Conservation (phyloP, 495 filamentous ascomycete species). For the Pyronema domesticum region DNA sequence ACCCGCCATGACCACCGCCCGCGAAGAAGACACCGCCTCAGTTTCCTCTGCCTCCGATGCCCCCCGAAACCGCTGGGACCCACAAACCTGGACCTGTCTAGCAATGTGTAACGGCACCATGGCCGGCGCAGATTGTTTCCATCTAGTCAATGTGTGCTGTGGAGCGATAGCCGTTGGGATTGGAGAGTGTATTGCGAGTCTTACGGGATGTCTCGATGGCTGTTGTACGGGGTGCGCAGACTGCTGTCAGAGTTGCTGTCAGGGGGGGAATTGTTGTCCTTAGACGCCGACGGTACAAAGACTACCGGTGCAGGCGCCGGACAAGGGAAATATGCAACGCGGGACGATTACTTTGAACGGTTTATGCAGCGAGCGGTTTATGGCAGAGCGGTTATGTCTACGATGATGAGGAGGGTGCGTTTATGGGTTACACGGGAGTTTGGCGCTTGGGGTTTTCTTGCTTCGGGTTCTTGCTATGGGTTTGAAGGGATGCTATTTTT, state of each 20-base stretch:
- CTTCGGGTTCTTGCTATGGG: too few species aligned
- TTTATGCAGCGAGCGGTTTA: too few species aligned
- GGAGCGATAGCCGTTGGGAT: background rate
- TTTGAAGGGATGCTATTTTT: too few species aligned
- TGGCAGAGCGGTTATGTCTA: too few species aligned
- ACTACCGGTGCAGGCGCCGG: too few species aligned
- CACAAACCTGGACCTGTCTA: background rate
- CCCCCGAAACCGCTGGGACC: background rate
- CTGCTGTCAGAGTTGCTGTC: slow-evolving; percentile 4
- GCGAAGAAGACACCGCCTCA: background rate
- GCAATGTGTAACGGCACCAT: background rate
- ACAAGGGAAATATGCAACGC: too few species aligned
- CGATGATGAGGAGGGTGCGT: too few species aligned
- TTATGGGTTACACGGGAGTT: too few species aligned
- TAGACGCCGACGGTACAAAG: too few species aligned
- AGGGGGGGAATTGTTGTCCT: background rate
- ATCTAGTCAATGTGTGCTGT: slow-evolving; percentile 10
- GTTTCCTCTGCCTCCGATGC: background rate
- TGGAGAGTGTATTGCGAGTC: slow-evolving; percentile 3
- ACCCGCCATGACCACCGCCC: slow-evolving; percentile 1
- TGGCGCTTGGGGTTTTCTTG: too few species aligned
- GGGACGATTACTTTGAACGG: too few species aligned
- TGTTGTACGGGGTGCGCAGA: slow-evolving; percentile 2
- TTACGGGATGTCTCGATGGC: slow-evolving; percentile 5
- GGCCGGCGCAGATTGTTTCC: slow-evolving; percentile 6